Conservation (phyloP, 2,329 filamentous ascomycete genomes). For the Beauveria scarabaeidicola region DNA sequence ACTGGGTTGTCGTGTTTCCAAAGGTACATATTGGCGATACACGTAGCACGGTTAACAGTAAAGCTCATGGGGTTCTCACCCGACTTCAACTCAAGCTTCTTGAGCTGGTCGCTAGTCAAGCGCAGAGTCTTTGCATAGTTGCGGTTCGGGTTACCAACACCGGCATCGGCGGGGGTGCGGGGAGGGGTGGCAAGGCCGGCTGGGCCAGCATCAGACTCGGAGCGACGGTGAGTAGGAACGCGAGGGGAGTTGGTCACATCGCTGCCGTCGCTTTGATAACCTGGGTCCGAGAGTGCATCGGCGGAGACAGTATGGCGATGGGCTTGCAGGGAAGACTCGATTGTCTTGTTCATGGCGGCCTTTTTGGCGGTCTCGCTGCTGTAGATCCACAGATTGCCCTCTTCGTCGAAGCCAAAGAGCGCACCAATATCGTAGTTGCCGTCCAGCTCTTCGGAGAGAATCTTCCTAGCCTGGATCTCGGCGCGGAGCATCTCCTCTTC, state of each 20-base stretch:
- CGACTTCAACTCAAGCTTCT: constrained; percentile 68
- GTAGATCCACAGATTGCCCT: constrained; percentile 99
- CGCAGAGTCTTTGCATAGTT: constrained; percentile 97
- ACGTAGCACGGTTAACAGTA: constrained; percentile 90
- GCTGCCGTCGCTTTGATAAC: constrained; percentile 87
- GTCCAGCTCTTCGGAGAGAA: constrained; percentile 85
- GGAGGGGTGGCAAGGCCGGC: constrained; percentile 55
- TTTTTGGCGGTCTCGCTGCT: constrained; percentile 95
- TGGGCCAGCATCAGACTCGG: constrained; percentile 58
- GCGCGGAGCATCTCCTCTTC: constrained; percentile 88
- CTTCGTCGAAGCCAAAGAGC: constrained; percentile 87
- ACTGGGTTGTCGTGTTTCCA: constrained; percentile 90
- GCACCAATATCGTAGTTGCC: constrained; percentile 95
- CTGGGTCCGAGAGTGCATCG: constrained; percentile 87
- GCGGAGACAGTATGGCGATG: constrained; percentile 46
- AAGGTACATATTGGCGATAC: constrained; percentile 84
- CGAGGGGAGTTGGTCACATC: constrained; percentile 43
- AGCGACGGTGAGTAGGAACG: constrained; percentile 45
- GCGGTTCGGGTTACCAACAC: constrained; percentile 61
- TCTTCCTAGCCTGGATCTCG: constrained; percentile 86
- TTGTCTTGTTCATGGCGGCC: constrained; percentile 62
- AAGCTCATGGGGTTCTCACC: constrained; percentile 95
- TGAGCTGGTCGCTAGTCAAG: constrained; percentile 90
- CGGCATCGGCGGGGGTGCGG: constrained; percentile 58
- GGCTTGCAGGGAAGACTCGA: constrained; percentile 40